Base-by-base conservation (phyloP, 306 rosid species). In the Quillaja saponaria region DNA sequence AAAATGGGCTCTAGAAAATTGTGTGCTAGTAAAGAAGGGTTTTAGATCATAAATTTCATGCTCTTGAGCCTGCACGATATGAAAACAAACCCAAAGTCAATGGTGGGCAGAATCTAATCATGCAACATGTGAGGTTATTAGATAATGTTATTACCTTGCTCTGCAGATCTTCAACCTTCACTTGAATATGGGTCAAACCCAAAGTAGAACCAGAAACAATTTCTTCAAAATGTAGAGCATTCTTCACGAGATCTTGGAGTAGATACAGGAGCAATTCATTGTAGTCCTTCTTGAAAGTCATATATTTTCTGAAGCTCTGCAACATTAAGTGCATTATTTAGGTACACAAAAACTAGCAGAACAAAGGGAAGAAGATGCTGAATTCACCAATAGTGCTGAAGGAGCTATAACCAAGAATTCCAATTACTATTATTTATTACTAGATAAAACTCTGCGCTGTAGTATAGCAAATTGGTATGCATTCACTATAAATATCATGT, bases 251-350 rank as follows among this genome's bases (percentile, higher is more conserved):
- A 76, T 78, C 87, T 0, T 85, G 88, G 49, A 92, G 99, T 50
- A 86, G 82, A 74, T 81, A 67, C 12, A 88, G 73, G 19, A 92
- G 87, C 67, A 87, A 68, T 34, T 83, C 88, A 48, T 92, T 87
- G 51, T 72, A 83, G 71, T 92, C 99, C 89, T 87, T 89, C 91
- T 89, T 92, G 78, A 77, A 89, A 78, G 99, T 89, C 86, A 89
- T 81, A 12, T 92, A 87, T 80, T 80, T 87, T 61, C 88, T 69
- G 78, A 92, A 92, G 76, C 94, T 89, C 99, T 92, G 90, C 78
- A 79, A 67, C 16, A 71, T 6, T 13, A 60, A 75, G 14, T 20
- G 45, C 58, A 40, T 7, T 13, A 5, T 50, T 38, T 60, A 75
- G 47, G 58, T 42, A 15, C n/a, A n/a, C n/a, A n/a, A n/a, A n/a